Evolutionary conservation across 2,329 filamentous ascomycete species (phyloP).

Genomic region (Juglanconis oblonga): DNA sequence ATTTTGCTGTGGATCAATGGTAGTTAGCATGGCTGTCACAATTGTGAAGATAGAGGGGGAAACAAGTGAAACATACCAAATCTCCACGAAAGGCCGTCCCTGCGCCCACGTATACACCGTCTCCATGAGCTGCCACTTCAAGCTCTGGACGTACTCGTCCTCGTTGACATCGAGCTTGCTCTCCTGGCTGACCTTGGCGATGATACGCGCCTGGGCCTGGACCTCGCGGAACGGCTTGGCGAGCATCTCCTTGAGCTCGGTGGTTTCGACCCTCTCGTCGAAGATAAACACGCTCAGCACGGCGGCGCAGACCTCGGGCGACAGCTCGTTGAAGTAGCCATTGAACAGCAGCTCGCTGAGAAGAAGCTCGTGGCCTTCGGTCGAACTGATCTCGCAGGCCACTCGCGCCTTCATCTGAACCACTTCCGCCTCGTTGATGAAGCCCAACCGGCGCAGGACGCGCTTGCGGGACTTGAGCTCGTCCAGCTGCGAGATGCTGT

Average conservation of each 20-base stretch:
- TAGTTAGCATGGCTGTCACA: not conserved
- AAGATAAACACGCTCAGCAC: constrained; percentile 94
- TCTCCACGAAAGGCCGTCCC: constrained; percentile 84
- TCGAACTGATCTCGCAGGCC: constrained; percentile 94
- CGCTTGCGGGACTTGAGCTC: constrained; percentile 95
- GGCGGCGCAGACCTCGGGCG: constrained; percentile 81
- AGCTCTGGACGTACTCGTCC: constrained; percentile 83
- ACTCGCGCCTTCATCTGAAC: constrained; percentile 96
- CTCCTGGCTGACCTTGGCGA: constrained; percentile 92
- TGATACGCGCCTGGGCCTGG: constrained; percentile 77
- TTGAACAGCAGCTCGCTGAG: constrained; percentile 93
- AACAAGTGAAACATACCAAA: constrained; percentile 68
- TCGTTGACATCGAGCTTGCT: constrained; percentile 93
- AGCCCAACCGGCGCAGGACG: constrained; percentile 87
- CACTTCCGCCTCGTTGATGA: constrained; percentile 93
- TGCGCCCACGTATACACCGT: constrained; percentile 91
- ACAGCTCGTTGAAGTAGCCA: constrained; percentile 94
- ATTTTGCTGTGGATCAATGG: constrained; percentile 68
- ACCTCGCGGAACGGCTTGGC: constrained; percentile 84
- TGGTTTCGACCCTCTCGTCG: constrained; percentile 86
- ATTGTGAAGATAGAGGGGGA: not conserved
- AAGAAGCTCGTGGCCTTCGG: constrained; percentile 85
- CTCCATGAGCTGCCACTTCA: constrained; percentile 97
- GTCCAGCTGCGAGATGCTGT: constrained; percentile 89
- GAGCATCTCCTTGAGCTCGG: constrained; percentile 76